Evolutionary conservation across 805 yeast genomes (phyloP), one percentile per base, ranked within the genome.

Genomic region (Starmerella cellae): DNA sequence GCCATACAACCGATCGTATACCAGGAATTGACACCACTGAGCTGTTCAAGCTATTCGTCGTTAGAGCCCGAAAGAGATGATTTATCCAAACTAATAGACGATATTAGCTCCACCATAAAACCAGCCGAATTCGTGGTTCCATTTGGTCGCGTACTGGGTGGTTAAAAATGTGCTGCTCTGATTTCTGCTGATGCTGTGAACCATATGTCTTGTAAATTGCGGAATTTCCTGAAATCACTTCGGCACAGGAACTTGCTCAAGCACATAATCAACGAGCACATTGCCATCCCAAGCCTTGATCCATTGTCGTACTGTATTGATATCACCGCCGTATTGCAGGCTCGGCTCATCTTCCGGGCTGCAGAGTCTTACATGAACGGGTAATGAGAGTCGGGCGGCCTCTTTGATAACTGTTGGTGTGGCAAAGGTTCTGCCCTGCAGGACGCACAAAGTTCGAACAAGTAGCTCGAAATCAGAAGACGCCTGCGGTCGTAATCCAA

Each of bases 251-350:
- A 77, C 75, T 30, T 63, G 63, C 18, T 58, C 60, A 34, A 77
- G 49, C 2, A 74, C 73, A 43, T 71, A 71, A 39, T 73, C 78
- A 0, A 75, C 62, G 0, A 77, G 65, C 35, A 70, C 51, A 14
- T 67, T 70, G 0, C 66, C 66, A 38, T 66, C 68, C 66, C 77
- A 67, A 35, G 62, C 61, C 28, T 54, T 54, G 48, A 71, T 51
- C 55, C 74, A 56, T 38, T 63, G 65, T 17, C 57, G 54, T 4
- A 69, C 63, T 16, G 72, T 44, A 10, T 54, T 60, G 13, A 60
- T 46, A 46, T 75, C 78, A 35, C 79, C 69, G 1, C 82, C 82
- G 59, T 74, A 77, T 34, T 65, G 59, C 26, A 74, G 52, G 2
- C 74, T 62, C 0, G 76, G 69, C 49, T 77, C 82, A 21, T 70